Evolutionary conservation across 2,329 filamentous ascomycete genomes (phyloP).

Genomic region (Colletotrichum musicola): DNA sequence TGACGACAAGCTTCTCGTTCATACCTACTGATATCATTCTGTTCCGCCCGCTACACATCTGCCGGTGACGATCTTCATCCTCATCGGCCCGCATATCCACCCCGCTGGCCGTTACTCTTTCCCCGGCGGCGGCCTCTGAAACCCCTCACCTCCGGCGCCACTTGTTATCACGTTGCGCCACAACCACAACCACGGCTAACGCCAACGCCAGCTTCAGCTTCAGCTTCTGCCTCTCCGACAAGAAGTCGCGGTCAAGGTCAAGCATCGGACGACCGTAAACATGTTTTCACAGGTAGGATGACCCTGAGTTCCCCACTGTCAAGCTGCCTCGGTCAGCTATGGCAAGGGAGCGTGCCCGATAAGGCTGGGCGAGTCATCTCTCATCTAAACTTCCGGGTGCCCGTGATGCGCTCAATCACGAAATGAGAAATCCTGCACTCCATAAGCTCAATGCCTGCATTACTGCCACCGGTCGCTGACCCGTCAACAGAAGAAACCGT

Average conservation of each 20-base stretch:
- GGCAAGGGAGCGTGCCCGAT: constrained; percentile 3
- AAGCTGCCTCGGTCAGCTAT: neutral
- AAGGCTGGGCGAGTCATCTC: neutral
- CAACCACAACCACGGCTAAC: neutral
- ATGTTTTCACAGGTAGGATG: constrained; percentile 34
- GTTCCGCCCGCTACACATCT: neutral
- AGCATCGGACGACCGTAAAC: neutral
- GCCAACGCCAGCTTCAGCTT: neutral
- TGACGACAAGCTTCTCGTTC: neutral
- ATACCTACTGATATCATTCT: neutral
- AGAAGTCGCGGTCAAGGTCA: neutral
- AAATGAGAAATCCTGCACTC: no score
- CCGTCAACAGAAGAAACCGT: constrained; percentile 73
- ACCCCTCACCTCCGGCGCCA: constrained; percentile 32
- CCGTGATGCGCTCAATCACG: no score
- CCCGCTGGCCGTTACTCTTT: neutral
- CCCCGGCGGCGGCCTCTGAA: constrained; percentile 9
- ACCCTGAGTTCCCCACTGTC: constrained; percentile 3
- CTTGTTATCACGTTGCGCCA: constrained; percentile 3
- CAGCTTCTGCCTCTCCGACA: neutral
- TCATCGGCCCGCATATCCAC: neutral
- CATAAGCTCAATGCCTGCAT: no score
- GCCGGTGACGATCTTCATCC: neutral
- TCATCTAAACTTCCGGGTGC: neutral
- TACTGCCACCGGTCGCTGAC: constrained; percentile 6